phyloP scores from a whole-genome alignment of 2,329 filamentous ascomycete species.

The Helminthosporium solani region DNA sequence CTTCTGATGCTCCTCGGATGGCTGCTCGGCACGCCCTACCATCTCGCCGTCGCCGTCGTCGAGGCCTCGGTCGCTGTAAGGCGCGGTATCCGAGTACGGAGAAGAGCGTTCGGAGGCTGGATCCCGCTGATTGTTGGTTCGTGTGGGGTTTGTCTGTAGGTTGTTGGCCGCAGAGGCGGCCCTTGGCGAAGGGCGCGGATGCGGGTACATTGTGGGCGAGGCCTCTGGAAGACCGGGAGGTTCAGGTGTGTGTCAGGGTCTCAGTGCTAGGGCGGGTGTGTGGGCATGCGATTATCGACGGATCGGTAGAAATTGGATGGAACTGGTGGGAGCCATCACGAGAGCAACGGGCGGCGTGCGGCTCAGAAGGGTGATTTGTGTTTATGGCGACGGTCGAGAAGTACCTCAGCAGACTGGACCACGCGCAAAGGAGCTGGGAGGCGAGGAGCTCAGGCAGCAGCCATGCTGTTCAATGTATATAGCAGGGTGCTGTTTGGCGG shows the following conservation, averaged over 20 bases:
- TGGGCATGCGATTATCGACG: constrained; percentile 27
- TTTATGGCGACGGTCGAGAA: constrained; percentile 25
- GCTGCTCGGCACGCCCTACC: constrained; percentile 31
- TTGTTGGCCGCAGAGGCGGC: constrained; percentile 72
- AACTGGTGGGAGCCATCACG: constrained; percentile 43
- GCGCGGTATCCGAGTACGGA: constrained; percentile 54
- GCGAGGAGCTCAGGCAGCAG: constrained; percentile 40
- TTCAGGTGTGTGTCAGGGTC: constrained; percentile 7
- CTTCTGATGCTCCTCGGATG: constrained; percentile 33
- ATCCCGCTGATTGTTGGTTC: constrained; percentile 74
- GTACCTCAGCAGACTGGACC: constrained; percentile 32
- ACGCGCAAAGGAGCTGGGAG: constrained; percentile 22
- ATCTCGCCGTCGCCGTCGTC: constrained; percentile 54
- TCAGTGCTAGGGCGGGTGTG: constrained; percentile 6
- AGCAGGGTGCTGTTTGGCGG: constrained; percentile 17
- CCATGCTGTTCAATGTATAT: constrained; percentile 27
- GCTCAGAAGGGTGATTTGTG: constrained; percentile 19
- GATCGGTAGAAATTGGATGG: constrained; percentile 36
- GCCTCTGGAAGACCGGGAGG: constrained; percentile 22
- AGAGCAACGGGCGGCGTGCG: constrained; percentile 27
- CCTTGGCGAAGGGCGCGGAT: constrained; percentile 72
- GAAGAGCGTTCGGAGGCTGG: constrained; percentile 54
- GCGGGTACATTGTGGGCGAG: constrained; percentile 76
- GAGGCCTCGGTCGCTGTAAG: constrained; percentile 51
- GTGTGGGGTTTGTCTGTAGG: constrained; percentile 68